Evolutionary conservation across 164 flowering plant species (phyloP), one percentile per base, ranked within the genome.

Genomic region (Magnolia sinica): DNA sequence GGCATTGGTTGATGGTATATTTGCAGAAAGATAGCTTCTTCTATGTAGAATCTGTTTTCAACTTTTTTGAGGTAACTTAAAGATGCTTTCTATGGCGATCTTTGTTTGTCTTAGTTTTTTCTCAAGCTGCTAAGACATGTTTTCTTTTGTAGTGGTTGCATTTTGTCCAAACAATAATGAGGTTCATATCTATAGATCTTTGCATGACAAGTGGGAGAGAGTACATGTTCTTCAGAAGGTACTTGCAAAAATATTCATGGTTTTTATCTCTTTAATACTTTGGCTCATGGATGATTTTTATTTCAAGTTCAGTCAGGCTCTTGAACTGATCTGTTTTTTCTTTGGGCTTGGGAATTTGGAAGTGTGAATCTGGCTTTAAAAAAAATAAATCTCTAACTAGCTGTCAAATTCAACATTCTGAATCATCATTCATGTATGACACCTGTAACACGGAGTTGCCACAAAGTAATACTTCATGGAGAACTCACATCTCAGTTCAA

Each of bases 211-310:
- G 81, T 95, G 98, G 98, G 98, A 95, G 84, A 89, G 72, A 81
- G 73, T 92, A 58, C 96, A 93, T 83, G 86, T 89, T 79, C 91
- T 95, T 71, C 91, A 90, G 52, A 95, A 95, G 99, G 99, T 95
- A 71, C 68, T 69, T 70, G 23, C 61, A 2, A 51, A 14, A 23
- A 16, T n/a, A 4, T 18, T 20, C 22, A n/a, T n/a, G 73, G 2
- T 50, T 70, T 50, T n/a, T 45, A 27, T 49, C 3, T 70, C 13
- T 20, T 49, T 50, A 16, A 45, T 49, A 2, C 55, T 70, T 37
- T 16, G 18, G 71, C 50, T 37, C 11, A 37, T 69, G 16, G 31
- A 27, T 10, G 14, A 29, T 66, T 66, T 16, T 55, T 55, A 55
- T 16, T 55, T 55, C 18, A 16, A 55, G 61, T 3, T 55, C 61